A percentile compares a stretch with the other conserved stretches of the same genome.
Conservation (phyloP, 106 monocot genomes). For the Allium sativum region DNA sequence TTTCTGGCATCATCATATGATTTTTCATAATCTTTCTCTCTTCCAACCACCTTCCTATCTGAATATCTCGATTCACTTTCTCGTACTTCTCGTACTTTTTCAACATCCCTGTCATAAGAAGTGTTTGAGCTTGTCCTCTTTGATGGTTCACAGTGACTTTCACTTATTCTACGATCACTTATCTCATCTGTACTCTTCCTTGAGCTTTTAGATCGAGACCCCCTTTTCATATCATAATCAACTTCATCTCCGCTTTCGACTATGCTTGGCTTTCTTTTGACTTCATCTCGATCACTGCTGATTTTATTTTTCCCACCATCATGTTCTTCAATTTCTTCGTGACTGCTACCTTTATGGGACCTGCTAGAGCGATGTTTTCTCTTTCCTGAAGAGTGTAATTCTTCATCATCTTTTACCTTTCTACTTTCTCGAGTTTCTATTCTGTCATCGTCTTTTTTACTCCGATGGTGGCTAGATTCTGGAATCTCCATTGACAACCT, state of each 20-base stretch:
- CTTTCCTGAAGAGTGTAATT: slow-evolving; percentile 35
- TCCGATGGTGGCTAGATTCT: slow-evolving; percentile 34
- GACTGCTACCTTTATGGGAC: slow-evolving; percentile 27
- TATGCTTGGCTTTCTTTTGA: slow-evolving; percentile 24
- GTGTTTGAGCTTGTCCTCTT: slow-evolving; percentile 23
- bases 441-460: slow-evolving; percentile 32
- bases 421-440: slow-evolving; percentile 21
- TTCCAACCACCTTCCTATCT: slow-evolving; percentile 39
- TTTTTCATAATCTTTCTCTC: slow-evolving; percentile 28
- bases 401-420: slow-evolving; percentile 40
- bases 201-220: slow-evolving; percentile 34
- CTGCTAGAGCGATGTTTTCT: slow-evolving; percentile 48
- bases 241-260: slow-evolving; percentile 43
- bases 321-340: slow-evolving; percentile 28
- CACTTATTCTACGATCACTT: slow-evolving; percentile 33
- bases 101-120: slow-evolving; percentile 31
- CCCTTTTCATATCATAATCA: slow-evolving; percentile 35
- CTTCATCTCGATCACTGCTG: slow-evolving; percentile 25
- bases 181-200: slow-evolving; percentile 49
- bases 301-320: slow-evolving; percentile 25
- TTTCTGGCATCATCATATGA: slow-evolving; percentile 15
- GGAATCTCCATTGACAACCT: slow-evolving; percentile 23
- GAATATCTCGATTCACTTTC: slow-evolving; percentile 37
- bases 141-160: slow-evolving; percentile 35
- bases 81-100: slow-evolving; percentile 23